Evolutionary conservation across 2,329 filamentous ascomycete genomes (phyloP).

Genomic region (Botrytis tulipae): DNA sequence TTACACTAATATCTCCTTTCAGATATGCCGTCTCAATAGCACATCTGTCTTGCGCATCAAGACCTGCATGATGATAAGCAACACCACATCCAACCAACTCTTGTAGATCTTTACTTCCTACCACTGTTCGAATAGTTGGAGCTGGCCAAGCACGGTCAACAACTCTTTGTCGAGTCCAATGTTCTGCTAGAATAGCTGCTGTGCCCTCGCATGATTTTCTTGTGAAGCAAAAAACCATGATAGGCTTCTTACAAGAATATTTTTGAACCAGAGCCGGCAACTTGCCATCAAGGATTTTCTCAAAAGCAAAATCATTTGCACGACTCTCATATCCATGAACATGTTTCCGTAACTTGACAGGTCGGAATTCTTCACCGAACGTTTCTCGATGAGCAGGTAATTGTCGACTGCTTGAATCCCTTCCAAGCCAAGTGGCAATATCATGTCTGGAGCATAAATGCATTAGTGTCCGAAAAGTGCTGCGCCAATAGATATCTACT

Average conservation of each 20-base stretch:
- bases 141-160: slow-evolving; percentile 61
- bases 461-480: neutral
- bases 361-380: slow-evolving; percentile 78
- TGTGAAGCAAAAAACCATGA: slow-evolving; percentile 82
- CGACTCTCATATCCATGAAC: slow-evolving; percentile 67
- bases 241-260: slow-evolving; percentile 69
- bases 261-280: slow-evolving; percentile 64
- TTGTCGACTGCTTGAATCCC: slow-evolving; percentile 55
- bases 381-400: slow-evolving; percentile 64
- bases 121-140: slow-evolving; percentile 50
- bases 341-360: slow-evolving; percentile 72
- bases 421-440: slow-evolving; percentile 77
- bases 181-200: slow-evolving; percentile 63
- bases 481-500: neutral
- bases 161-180: slow-evolving; percentile 56
- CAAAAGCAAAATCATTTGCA: slow-evolving; percentile 74
- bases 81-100: slow-evolving; percentile 55
- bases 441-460: slow-evolving; percentile 48
- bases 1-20: slow-evolving; percentile 69
- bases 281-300: slow-evolving; percentile 64
- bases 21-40: slow-evolving; percentile 68
- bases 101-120: slow-evolving; percentile 60
- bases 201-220: slow-evolving; percentile 67
- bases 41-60: slow-evolving; percentile 62
- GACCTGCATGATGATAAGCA: slow-evolving; percentile 79